Evolutionary conservation across 2,329 filamentous ascomycete genomes (phyloP).

Genomic region (Emmonsiellopsis sp.): DNA sequence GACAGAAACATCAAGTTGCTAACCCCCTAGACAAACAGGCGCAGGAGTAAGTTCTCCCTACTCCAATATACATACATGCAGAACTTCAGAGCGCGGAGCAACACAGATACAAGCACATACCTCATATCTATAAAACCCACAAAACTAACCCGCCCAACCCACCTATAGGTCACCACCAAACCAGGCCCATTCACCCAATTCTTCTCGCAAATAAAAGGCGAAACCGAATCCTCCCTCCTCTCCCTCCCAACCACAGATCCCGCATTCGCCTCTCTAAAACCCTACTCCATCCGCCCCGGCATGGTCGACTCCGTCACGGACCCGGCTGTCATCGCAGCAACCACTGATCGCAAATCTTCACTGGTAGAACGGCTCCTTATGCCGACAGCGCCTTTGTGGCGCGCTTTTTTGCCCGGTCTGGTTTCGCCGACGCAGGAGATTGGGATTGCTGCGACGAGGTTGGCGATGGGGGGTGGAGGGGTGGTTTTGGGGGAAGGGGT

Average conservation of each 20-base stretch:
- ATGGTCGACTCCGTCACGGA: slow-evolving; percentile 46
- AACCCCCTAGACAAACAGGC: background rate
- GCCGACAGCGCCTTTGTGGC: slow-evolving; percentile 14
- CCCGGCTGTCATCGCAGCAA: slow-evolving; percentile 27
- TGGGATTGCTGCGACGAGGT: slow-evolving; percentile 38
- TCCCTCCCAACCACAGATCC: slow-evolving; percentile 37
- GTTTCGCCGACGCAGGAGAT: slow-evolving; percentile 41
- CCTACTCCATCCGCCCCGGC: slow-evolving; percentile 51
- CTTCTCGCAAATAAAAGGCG: slow-evolving; percentile 59
- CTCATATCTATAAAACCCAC: background rate
- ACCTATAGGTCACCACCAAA: slow-evolving; percentile 41
- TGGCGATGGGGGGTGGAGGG: slow-evolving; percentile 38
- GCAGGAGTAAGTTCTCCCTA: background rate
- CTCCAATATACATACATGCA: background rate
- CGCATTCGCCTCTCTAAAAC: slow-evolving; percentile 32
- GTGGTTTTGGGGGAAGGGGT: background rate
- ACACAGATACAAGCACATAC: too few species aligned
- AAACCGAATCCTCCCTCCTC: slow-evolving; percentile 53
- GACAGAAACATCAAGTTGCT: background rate
- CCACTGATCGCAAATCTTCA: slow-evolving; percentile 20
- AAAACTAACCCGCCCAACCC: slow-evolving; percentile 11
- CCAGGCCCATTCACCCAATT: slow-evolving; percentile 49
- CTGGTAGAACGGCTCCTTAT: slow-evolving; percentile 13
- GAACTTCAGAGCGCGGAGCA: background rate
- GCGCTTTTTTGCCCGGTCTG: slow-evolving; percentile 23